phyloP scores from a whole-genome alignment of 2,329 filamentous ascomycete genomes.

The Colletotrichum sublineola region DNA sequence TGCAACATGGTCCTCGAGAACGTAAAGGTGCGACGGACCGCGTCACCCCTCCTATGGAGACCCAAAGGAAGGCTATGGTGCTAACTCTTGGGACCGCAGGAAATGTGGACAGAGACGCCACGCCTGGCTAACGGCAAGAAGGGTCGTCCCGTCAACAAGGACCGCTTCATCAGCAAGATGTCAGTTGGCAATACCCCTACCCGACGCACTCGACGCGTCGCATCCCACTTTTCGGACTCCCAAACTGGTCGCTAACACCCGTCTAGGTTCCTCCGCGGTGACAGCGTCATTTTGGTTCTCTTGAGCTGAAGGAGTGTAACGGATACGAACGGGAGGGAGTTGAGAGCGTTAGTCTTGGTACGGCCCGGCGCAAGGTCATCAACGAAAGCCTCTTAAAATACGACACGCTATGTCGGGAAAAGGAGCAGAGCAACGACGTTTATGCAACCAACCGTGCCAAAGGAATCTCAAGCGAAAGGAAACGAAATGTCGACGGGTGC shows the following conservation, averaged over 20 bases:
- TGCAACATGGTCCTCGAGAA: constrained; percentile 99
- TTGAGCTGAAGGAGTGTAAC: constrained; percentile 69
- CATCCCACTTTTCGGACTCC: background rate
- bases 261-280: constrained; percentile 83
- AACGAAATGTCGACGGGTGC: constrained; percentile 1
- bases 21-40: constrained; percentile 61
- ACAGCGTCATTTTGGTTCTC: constrained; percentile 89
- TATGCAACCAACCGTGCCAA: background rate
- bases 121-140: constrained; percentile 86
- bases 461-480: background rate
- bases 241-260: constrained; percentile 8
- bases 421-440: background rate
- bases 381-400: constrained; percentile 8
- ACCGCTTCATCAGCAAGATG: constrained; percentile 98
- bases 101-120: constrained; percentile 99
- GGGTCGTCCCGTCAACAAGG: constrained; percentile 94
- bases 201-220: constrained; percentile 23
- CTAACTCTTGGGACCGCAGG: constrained; percentile 54
- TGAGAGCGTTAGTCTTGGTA: constrained; percentile 28
- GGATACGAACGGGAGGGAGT: constrained; percentile 21
- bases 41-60: background rate
- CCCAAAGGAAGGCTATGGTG: background rate
- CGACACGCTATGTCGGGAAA: constrained; percentile 1
- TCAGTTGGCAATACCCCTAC: constrained; percentile 58
- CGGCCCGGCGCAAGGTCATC: constrained; percentile 7